Base-by-base conservation (phyloP, 805 yeast species). In the Spathaspora passalidarum region DNA sequence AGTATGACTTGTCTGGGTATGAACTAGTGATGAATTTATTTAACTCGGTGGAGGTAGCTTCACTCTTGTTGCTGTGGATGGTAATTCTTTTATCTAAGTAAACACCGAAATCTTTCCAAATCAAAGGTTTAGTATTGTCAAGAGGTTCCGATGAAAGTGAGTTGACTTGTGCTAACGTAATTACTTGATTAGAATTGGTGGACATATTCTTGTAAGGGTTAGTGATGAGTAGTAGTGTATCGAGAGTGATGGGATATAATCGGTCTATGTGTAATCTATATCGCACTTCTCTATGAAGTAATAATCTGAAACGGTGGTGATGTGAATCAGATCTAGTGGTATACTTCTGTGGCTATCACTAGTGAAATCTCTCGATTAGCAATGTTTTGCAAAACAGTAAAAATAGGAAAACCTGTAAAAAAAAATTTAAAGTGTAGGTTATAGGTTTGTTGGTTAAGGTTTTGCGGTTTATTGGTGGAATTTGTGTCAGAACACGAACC, bases 91-190 rank as follows among this genome's bases (percentile, higher is more conserved):
- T 69, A 49, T 71, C 77, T 42, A 72, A 56, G 47, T 66, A 72
- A 9, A 61, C 67, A 9, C 77, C 77, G 45, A 72, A 64, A 37
- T 72, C 77, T 54, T 71, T 72, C 77, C 77, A 72, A 48, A 67
- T 61, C 23, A 67, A 62, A 8, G 65, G 60, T 45, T 64, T 61
- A 36, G 55, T 56, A 43, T 42, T 42, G 19, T 47, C 46, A 20
- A 26, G 41, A 17, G 38, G 39, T 37, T 52, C 57, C 9, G 32
- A 10, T 47, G 58, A 56, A 29, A 62, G 62, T 34, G 62, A 51
- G 43, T 54, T 52, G 25, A 61, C 56, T 46, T 58, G 54, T 38
- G 62, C 57, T 55, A 63, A 55, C 22, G 69, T 56, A n/a, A 50
- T 45, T 26, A 50, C 46, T 48, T 50, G 53, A 37, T 50, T 42